phyloP scores from a whole-genome alignment of 2,329 filamentous ascomycete genomes.

The Magnaporthiopsis incrustans region DNA sequence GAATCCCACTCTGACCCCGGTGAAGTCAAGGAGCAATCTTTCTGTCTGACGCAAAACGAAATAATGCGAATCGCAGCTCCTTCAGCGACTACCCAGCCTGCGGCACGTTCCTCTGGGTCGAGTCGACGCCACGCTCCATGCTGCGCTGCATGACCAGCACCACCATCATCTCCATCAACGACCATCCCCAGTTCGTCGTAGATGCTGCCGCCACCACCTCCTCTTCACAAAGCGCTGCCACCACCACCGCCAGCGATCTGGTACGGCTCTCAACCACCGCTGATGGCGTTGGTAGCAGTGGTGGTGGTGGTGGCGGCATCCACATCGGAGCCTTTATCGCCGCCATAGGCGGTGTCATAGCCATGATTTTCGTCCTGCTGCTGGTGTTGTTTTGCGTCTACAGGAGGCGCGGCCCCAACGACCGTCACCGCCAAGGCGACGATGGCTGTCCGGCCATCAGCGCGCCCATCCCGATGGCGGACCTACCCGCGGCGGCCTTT shows the following conservation, averaged over 20 bases:
- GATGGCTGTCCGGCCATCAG: background rate
- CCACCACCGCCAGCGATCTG: background rate
- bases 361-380: background rate
- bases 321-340: background rate
- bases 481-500: background rate
- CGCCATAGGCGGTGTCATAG: background rate
- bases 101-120: constrained; percentile 29
- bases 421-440: too few relatives aligned
- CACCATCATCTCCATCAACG: constrained; percentile 23
- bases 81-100: constrained; percentile 17
- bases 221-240: background rate
- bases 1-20: background rate
- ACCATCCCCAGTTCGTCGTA: constrained; percentile 25
- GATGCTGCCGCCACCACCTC: constrained; percentile 15
- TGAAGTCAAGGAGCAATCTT: background rate
- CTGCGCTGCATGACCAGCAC: constrained; percentile 24
- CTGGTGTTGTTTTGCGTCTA: background rate
- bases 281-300: too few relatives aligned
- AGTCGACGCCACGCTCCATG: constrained; percentile 24
- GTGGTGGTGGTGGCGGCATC: background rate
- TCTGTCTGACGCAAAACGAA: background rate
- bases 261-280: background rate
- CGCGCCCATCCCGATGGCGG: background rate
- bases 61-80: constrained; percentile 8
- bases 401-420: background rate